A percentile compares a stretch with the other conserved stretches of the same genome.
phyloP scores from a whole-genome alignment of 2,329 filamentous ascomycete genomes.

The Hypoxylon rubiginosum region DNA sequence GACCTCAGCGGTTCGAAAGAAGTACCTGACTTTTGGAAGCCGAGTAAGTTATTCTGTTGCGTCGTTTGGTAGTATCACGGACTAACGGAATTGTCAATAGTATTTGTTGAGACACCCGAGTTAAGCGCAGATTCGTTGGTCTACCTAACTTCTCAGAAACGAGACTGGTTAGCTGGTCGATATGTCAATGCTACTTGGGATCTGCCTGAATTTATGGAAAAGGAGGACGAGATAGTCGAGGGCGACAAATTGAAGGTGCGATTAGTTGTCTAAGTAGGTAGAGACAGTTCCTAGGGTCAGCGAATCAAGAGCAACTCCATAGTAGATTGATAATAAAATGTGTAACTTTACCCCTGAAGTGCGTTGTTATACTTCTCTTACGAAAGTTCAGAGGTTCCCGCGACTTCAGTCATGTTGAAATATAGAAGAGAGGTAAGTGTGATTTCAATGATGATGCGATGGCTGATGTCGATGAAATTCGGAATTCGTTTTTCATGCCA shows the following conservation, averaged over 20 bases:
- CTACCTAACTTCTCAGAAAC: conserved; percentile 48
- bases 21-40: conserved; percentile 18
- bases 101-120: conserved; percentile 47
- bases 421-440: too few species aligned
- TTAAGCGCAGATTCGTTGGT: conserved; percentile 50
- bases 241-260: conserved; percentile 48
- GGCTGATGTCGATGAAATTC: neutral
- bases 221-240: conserved; percentile 49
- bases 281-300: neutral
- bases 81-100: conserved; percentile 30
- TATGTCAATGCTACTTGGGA: conserved; percentile 58
- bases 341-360: neutral
- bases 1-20: conserved; percentile 25
- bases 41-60: conserved; percentile 32
- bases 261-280: conserved; percentile 41
- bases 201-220: conserved; percentile 53
- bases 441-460: neutral
- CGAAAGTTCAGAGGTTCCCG: too few species aligned
- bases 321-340: neutral
- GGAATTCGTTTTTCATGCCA: neutral
- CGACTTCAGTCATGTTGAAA: neutral
- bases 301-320: neutral
- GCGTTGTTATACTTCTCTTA: neutral
- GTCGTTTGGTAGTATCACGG: neutral
- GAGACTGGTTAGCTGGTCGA: conserved; percentile 53